Evolutionary conservation across 345 rosid species (phyloP).

Genomic region (Populus nigra): DNA sequence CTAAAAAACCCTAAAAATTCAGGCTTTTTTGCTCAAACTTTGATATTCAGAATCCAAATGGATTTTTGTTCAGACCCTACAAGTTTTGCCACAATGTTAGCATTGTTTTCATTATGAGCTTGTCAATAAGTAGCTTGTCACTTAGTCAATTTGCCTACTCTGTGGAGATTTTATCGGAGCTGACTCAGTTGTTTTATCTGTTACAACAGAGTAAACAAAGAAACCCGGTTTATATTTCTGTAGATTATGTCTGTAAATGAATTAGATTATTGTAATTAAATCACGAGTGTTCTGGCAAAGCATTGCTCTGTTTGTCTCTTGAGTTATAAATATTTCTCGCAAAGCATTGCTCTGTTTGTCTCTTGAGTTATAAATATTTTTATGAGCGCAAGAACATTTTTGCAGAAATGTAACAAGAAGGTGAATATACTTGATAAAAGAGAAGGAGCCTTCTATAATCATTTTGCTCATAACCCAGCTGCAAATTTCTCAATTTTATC

Average conservation of each 20-base stretch:
- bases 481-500: background rate
- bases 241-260: too few species aligned
- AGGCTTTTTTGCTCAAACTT: background rate
- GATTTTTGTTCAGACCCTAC: background rate
- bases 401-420: background rate
- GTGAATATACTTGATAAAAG: background rate
- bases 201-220: background rate
- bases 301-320: background rate
- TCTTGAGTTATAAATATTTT: background rate
- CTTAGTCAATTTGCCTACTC: background rate
- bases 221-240: background rate
- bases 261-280: too few species aligned
- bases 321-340: background rate
- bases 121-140: background rate
- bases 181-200: background rate
- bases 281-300: too few species aligned
- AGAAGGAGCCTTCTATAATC: background rate
- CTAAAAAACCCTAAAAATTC: rapidly evolving
- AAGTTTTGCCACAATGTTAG: background rate
- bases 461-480: background rate
- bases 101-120: background rate
- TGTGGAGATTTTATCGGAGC: background rate
- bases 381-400: background rate
- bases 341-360: background rate
- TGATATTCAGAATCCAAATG: background rate